Conservation (phyloP, 2,329 filamentous ascomycete species). For the Pyricularia sp. region DNA sequence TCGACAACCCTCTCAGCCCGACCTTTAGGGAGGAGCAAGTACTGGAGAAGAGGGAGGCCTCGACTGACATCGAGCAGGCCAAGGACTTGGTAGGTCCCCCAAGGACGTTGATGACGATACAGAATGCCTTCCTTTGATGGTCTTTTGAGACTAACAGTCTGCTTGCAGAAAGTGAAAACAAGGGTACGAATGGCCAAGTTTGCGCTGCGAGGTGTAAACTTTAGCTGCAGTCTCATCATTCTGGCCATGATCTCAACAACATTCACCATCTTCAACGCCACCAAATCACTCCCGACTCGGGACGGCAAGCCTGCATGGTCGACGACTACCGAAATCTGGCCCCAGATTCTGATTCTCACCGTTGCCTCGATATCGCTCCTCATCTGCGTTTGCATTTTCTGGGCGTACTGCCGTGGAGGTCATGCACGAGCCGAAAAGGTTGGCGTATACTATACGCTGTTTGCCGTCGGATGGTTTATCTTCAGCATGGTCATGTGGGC, state of each 20-base stretch:
- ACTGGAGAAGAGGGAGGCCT: slow-evolving; percentile 73
- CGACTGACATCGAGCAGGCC: slow-evolving; percentile 78
- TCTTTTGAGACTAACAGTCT: background rate
- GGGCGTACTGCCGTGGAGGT: slow-evolving; percentile 80
- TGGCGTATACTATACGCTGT: slow-evolving; percentile 89
- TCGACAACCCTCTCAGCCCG: slow-evolving; percentile 75
- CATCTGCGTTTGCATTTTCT: slow-evolving; percentile 71
- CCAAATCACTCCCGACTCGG: slow-evolving; percentile 61
- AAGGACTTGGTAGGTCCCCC: slow-evolving; percentile 65
- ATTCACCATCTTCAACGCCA: slow-evolving; percentile 87
- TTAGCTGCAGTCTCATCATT: slow-evolving; percentile 93
- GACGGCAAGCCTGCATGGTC: slow-evolving; percentile 85
- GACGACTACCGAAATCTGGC: slow-evolving; percentile 70
- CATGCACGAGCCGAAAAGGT: slow-evolving; percentile 87
- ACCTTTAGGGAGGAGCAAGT: slow-evolving; percentile 84
- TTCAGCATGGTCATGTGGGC: slow-evolving; percentile 91
- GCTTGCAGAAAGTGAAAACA: slow-evolving; percentile 76
- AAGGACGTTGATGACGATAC: background rate
- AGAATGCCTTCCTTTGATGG: background rate
- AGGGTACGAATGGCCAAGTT: slow-evolving; percentile 90
- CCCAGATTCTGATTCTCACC: slow-evolving; percentile 72
- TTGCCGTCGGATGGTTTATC: slow-evolving; percentile 88
- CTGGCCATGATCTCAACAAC: slow-evolving; percentile 83
- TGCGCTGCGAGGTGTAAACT: slow-evolving; percentile 89
- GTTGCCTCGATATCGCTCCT: slow-evolving; percentile 74